Evolutionary conservation across 306 rosid species (phyloP).

Genomic region (Fragaria nilgerrensis): DNA sequence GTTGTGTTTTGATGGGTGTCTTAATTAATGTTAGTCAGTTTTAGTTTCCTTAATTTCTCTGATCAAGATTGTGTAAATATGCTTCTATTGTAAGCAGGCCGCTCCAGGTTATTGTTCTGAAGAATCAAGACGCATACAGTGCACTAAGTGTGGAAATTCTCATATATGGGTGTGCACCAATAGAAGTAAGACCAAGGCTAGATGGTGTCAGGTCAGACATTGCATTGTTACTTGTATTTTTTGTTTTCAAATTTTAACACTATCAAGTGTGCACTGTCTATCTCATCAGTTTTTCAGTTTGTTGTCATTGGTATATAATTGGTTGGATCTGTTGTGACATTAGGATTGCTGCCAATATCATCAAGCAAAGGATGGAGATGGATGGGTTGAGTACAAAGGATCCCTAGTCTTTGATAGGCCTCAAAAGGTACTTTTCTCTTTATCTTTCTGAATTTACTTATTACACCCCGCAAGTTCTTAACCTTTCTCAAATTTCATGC

Average conservation of each 20-base stretch:
- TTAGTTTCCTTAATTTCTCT: background rate
- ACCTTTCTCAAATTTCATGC: background rate
- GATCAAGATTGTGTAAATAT: constrained; percentile 19
- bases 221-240: constrained; percentile 10
- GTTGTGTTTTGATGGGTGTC: background rate
- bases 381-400: constrained; percentile 98
- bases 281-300: constrained; percentile 12
- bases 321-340: constrained; percentile 29
- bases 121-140: constrained; percentile 93
- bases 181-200: constrained; percentile 85
- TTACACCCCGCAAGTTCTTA: background rate
- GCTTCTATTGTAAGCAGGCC: constrained; percentile 47
- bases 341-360: constrained; percentile 99
- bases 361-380: constrained; percentile 99
- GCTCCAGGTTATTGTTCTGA: constrained; percentile 69
- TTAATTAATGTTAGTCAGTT: background rate
- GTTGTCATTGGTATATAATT: constrained; percentile 16
- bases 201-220: constrained; percentile 96
- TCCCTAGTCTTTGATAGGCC: constrained; percentile 76
- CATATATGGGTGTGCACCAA: constrained; percentile 99
- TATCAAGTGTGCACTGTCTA: background rate
- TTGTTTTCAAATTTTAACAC: constrained; percentile 2
- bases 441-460: background rate
- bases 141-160: constrained; percentile 93
- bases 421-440: constrained; percentile 58